A percentile compares a stretch with the other conserved stretches of the same genome.
These are phyloP conservation scores for Chrysosporium queenslandicum DNA, from an alignment of 2,329 filamentous ascomycete species.

Conservation along the genomic window DNA sequence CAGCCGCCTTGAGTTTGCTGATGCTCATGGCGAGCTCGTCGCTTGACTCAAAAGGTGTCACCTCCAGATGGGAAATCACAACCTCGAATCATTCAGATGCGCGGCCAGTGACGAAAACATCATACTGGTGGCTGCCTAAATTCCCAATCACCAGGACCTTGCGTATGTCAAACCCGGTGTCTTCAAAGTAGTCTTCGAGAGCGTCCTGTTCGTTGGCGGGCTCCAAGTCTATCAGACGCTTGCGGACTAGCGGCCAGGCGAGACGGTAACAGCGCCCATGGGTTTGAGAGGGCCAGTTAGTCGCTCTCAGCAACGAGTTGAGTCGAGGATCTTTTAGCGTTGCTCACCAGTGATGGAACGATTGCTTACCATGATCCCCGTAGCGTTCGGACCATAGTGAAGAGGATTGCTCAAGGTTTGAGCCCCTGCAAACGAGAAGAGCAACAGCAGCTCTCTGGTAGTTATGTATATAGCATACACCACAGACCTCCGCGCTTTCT, in stretches of 20 bases:
- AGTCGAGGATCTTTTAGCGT: not conserved
- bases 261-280: not conserved
- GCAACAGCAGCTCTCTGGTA: not conserved
- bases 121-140: conserved; percentile 1
- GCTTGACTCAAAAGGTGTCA: not conserved
- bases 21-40: not conserved
- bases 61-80: not conserved
- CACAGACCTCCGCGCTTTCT: too few species aligned
- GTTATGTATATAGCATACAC: too few species aligned
- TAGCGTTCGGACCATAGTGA: not conserved
- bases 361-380: conserved; percentile 1
- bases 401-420: not conserved
- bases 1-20: not conserved
- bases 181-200: not conserved
- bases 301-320: not conserved
- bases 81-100: not conserved
- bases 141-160: not conserved
- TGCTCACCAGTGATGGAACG: not conserved
- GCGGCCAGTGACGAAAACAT: not conserved
- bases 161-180: not conserved
- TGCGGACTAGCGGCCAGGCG: not conserved
- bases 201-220: not conserved
- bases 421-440: not conserved
- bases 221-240: too few species aligned
- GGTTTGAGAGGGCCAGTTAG: too few species aligned